Evolutionary conservation across 2,329 filamentous ascomycete species (phyloP).

Genomic region (Tetracladium maxilliforme): DNA sequence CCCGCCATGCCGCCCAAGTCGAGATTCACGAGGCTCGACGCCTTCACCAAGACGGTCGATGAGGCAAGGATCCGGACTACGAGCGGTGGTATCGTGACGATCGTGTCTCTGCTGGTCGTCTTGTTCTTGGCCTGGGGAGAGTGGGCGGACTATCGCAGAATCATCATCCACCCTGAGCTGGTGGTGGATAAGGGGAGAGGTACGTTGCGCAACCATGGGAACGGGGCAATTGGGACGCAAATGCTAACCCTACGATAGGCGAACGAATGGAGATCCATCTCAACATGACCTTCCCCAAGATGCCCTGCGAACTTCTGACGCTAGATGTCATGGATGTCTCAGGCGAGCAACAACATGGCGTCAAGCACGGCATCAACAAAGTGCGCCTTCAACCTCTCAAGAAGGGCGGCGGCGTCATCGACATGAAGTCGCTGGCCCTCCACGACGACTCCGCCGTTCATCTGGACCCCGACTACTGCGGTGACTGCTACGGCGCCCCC

Average conservation of each 20-base stretch:
- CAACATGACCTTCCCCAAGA: conserved; percentile 86
- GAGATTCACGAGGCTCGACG: conserved; percentile 90
- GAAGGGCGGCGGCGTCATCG: conserved; percentile 66
- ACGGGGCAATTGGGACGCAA: conserved; percentile 1
- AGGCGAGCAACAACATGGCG: conserved; percentile 88
- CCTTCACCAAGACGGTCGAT: conserved; percentile 98
- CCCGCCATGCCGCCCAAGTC: conserved; percentile 73
- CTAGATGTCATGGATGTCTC: conserved; percentile 99
- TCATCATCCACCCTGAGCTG: conserved; percentile 80
- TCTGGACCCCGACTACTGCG: conserved; percentile 85
- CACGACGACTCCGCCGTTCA: conserved; percentile 58
- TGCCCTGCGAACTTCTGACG: conserved; percentile 90
- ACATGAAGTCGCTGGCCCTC: conserved; percentile 53
- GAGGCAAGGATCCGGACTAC: conserved; percentile 94
- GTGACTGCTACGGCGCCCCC: conserved; percentile 77
- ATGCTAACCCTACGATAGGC: conserved; percentile 32
- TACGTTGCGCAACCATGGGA: conserved; percentile 20
- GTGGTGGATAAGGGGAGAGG: conserved; percentile 95
- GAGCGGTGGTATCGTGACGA: conserved; percentile 88
- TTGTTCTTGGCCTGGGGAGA: conserved; percentile 85
- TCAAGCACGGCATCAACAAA: conserved; percentile 86
- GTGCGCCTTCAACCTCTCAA: conserved; percentile 59
- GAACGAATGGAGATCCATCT: conserved; percentile 98
- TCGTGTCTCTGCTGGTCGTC: conserved; percentile 77
- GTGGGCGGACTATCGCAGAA: conserved; percentile 83